Evolutionary conservation across 352 stramenopile species (phyloP).

Genomic region (Phytophthora sojae): DNA sequence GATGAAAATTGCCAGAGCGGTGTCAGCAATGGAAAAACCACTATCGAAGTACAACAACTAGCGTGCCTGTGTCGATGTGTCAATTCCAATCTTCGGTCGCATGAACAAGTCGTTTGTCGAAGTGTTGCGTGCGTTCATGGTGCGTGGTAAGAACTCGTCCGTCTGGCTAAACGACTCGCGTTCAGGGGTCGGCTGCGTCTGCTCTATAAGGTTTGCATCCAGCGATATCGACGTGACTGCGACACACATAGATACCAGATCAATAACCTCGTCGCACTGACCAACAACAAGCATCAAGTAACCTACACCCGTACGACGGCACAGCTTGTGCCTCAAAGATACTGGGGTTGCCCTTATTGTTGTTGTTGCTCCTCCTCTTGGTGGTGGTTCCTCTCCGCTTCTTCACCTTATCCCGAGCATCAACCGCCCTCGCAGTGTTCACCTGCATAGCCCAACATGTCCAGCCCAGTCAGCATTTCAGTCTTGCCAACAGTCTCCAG

Average conservation of each 20-base stretch:
- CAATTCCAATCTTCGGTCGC: slow-evolving; percentile 75
- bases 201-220: slow-evolving; percentile 73
- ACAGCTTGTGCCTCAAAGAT: slow-evolving; percentile 47
- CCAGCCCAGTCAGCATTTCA: neutral
- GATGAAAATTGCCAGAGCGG: neutral
- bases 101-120: slow-evolving; percentile 62
- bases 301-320: slow-evolving; percentile 49
- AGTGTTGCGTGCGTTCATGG: slow-evolving; percentile 39
- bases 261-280: too few species aligned
- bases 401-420: slow-evolving; percentile 42
- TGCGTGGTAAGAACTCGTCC: slow-evolving; percentile 65
- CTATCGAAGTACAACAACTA: neutral
- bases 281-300: neutral
- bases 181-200: slow-evolving; percentile 39
- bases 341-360: slow-evolving; percentile 16
- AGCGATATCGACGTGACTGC: slow-evolving; percentile 66
- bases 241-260: neutral
- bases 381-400: slow-evolving; percentile 28
- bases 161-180: slow-evolving; percentile 71
- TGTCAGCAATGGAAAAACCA: neutral
- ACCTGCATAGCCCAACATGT: slow-evolving; percentile 6
- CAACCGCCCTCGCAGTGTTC: slow-evolving; percentile 24
- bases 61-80: slow-evolving; percentile 70
- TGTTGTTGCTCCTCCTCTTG: slow-evolving; percentile 41
- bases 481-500: neutral